Percentiles rank a stretch among this genome's conserved stretches.
phyloP scores from a whole-genome alignment of 2,329 filamentous ascomycete species.

The Xylariaceae sp. region DNA sequence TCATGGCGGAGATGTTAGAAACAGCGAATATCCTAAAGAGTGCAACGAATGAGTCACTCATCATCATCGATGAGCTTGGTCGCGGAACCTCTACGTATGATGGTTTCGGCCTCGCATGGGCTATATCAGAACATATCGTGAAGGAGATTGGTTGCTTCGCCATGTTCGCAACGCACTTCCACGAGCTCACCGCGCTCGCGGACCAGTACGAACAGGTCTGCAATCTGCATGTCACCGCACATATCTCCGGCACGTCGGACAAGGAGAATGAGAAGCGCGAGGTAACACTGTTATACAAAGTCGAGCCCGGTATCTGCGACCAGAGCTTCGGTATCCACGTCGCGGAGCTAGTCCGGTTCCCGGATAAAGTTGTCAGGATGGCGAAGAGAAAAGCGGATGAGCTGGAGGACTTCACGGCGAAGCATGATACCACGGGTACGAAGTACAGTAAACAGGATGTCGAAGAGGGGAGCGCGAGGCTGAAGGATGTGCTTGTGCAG shows the following conservation, averaged over 20 bases:
- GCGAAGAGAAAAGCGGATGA: conserved; percentile 98
- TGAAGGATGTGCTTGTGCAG: conserved; percentile 77
- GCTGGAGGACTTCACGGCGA: conserved; percentile 88
- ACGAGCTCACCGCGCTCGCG: conserved; percentile 88
- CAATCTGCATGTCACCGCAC: conserved; percentile 94
- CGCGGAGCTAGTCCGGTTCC: conserved; percentile 92
- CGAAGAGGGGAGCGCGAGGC: conserved; percentile 77
- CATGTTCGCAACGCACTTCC: conserved; percentile 97
- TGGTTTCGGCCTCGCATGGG: conserved; percentile 98
- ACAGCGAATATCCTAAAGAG: conserved; percentile 98
- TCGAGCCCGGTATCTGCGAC: conserved; percentile 91
- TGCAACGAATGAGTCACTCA: conserved; percentile 89
- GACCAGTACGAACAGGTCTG: conserved; percentile 84
- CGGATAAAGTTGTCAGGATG: conserved; percentile 97
- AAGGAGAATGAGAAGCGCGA: conserved; percentile 61
- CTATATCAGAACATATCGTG: conserved; percentile 96
- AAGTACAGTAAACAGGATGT: conserved; percentile 80
- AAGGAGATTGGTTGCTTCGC: conserved; percentile 92
- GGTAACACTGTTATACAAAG: conserved; percentile 95
- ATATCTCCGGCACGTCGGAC: conserved; percentile 58
- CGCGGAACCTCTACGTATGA: conserved; percentile 97
- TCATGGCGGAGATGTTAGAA: conserved; percentile 99
- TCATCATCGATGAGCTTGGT: conserved; percentile 97
- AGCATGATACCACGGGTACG: conserved; percentile 54
- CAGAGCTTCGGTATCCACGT: conserved; percentile 99